These are phyloP conservation scores for Cadophora sp. DNA, from an alignment of 2,329 filamentous ascomycete genomes.

Conservation along the genomic window DNA sequence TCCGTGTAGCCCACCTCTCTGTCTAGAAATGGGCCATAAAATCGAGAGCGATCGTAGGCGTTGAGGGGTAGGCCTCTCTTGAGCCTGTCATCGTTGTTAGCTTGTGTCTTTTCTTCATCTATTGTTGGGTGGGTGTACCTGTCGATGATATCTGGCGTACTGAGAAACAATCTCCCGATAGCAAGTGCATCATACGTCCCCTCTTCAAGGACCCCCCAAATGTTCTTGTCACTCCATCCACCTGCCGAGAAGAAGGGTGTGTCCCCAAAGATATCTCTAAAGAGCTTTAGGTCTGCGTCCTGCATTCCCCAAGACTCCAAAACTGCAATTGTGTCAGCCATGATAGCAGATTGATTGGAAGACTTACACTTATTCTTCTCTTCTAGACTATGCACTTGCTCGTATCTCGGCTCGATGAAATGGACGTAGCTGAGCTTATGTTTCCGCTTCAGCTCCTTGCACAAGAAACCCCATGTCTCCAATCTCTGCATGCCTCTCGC, in stretches of 20 bases:
- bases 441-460: slow-evolving; percentile 54
- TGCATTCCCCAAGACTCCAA: slow-evolving; percentile 55
- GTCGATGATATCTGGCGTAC: slow-evolving; percentile 56
- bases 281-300: slow-evolving; percentile 53
- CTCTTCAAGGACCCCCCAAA: slow-evolving; percentile 56
- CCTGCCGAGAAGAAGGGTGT: slow-evolving; percentile 63
- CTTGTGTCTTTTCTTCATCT: not conserved
- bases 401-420: slow-evolving; percentile 60
- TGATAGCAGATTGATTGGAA: not conserved
- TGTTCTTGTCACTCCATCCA: slow-evolving; percentile 59
- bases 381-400: slow-evolving; percentile 56
- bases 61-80: slow-evolving; percentile 50
- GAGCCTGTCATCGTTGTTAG: slow-evolving; percentile 42
- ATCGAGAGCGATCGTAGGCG: slow-evolving; percentile 52
- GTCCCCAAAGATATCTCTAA: slow-evolving; percentile 57
- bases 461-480: slow-evolving; percentile 60
- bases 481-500: slow-evolving; percentile 56
- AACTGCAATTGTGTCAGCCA: slow-evolving; percentile 38
- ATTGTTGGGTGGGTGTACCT: slow-evolving; percentile 24
- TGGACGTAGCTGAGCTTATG: slow-evolving; percentile 64
- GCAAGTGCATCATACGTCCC: slow-evolving; percentile 55
- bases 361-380: slow-evolving; percentile 54
- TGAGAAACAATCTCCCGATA: slow-evolving; percentile 56
- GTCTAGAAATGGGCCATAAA: slow-evolving; percentile 52
- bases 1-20: slow-evolving; percentile 47